These are phyloP conservation scores for Comarum palustre DNA, from an alignment of 306 rosid species.

Conservation along the genomic window DNA sequence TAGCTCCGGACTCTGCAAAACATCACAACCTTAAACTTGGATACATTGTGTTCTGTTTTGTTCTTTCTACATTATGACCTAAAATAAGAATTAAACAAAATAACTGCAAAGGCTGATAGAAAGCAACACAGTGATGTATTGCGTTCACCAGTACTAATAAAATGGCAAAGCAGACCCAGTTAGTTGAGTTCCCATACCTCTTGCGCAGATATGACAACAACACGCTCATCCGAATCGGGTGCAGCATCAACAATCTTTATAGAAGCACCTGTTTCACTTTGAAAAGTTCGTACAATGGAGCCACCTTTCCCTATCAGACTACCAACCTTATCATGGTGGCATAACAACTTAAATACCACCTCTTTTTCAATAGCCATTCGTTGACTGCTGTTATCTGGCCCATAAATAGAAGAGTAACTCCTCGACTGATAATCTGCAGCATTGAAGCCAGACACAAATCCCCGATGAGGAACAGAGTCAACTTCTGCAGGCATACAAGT, in stretches of 20 bases:
- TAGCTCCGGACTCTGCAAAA: constrained; percentile 64
- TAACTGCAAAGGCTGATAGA: background rate
- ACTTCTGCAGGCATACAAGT: constrained; percentile 32
- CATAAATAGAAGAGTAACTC: constrained; percentile 53
- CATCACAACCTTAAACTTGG: constrained; percentile 24
- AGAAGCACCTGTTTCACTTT: constrained; percentile 81
- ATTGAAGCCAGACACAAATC: constrained; percentile 39
- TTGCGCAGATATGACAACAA: constrained; percentile 71
- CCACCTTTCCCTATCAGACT: constrained; percentile 93
- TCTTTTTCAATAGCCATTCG: constrained; percentile 71
- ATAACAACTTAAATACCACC: constrained; percentile 68
- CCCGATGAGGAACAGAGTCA: constrained; percentile 49
- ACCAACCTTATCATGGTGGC: constrained; percentile 86
- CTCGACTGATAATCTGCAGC: constrained; percentile 52
- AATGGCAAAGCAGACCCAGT: constrained; percentile 15
- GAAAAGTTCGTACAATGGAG: constrained; percentile 63
- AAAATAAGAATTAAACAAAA: background rate
- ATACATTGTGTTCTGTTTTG: background rate
- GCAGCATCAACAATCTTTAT: constrained; percentile 72
- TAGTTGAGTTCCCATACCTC: constrained; percentile 53
- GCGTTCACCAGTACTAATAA: constrained; percentile 9
- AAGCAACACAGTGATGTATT: background rate
- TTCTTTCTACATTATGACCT: background rate
- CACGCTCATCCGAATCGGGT: constrained; percentile 72
- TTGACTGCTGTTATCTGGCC: constrained; percentile 57